A percentile compares a stretch with the other conserved stretches of the same genome.
Conservation (phyloP, 2,329 filamentous ascomycete genomes). For the Knufia petricola region DNA sequence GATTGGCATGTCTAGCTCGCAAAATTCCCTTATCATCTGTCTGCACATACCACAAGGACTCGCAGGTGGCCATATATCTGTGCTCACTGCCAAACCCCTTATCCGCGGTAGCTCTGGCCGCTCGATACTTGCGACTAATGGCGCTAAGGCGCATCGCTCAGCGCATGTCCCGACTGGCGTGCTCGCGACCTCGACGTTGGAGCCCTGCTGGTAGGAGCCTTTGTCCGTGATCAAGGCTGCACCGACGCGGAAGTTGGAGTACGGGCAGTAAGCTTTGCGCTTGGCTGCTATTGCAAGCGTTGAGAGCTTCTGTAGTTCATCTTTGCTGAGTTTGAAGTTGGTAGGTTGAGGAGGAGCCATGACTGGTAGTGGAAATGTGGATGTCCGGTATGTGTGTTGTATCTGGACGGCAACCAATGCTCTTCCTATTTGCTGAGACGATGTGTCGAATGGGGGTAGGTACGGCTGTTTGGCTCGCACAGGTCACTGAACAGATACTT, state of each 20-base stretch:
- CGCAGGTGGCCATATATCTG: constrained; percentile 58
- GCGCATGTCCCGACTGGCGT: constrained; percentile 96
- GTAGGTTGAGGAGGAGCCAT: constrained; percentile 8
- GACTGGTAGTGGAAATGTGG: constrained; percentile 5
- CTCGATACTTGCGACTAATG: constrained; percentile 52
- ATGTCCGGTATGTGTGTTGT: too few relatives aligned
- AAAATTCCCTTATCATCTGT: constrained; percentile 54
- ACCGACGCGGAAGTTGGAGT: constrained; percentile 87
- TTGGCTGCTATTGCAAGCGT: constrained; percentile 61
- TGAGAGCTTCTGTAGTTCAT: constrained; percentile 18
- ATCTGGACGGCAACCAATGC: too few relatives aligned
- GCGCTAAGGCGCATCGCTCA: constrained; percentile 79
- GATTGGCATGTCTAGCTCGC: constrained; percentile 52
- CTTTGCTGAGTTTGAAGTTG: constrained; percentile 11
- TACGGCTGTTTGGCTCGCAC: not conserved
- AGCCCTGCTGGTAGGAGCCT: constrained; percentile 55
- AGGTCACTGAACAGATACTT: not conserved
- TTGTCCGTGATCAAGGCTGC: constrained; percentile 58
- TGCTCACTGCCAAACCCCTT: constrained; percentile 74
- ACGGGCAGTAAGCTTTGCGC: constrained; percentile 74
- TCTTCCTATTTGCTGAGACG: too few relatives aligned
- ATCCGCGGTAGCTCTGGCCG: constrained; percentile 44
- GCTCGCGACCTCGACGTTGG: constrained; percentile 85
- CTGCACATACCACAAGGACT: constrained; percentile 87
- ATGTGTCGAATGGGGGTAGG: too few relatives aligned